Evolutionary conservation across 2,329 filamentous ascomycete species (phyloP).

Genomic region (Exophiala sp.): DNA sequence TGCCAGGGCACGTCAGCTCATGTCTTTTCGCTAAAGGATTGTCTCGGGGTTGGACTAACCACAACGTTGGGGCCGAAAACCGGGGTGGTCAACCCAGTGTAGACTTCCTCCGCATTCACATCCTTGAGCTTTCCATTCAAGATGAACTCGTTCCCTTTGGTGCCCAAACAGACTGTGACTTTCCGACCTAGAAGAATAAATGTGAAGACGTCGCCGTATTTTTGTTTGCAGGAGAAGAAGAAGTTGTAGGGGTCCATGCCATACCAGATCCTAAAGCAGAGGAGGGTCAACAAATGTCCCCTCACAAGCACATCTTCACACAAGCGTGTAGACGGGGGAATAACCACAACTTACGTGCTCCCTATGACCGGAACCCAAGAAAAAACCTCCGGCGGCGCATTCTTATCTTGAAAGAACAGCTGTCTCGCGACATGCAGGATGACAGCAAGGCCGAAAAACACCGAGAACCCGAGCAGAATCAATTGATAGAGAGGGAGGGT

Average conservation of each 20-base stretch:
- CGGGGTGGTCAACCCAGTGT: constrained; percentile 64
- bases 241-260: constrained; percentile 65
- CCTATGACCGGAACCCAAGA: constrained; percentile 62
- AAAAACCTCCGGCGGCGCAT: constrained; percentile 75
- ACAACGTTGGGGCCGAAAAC: constrained; percentile 65
- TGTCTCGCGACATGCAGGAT: constrained; percentile 75
- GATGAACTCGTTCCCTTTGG: constrained; percentile 83
- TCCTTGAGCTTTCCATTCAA: constrained; percentile 87
- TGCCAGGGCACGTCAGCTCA: constrained; percentile 39
- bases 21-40: neutral
- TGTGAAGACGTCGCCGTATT: constrained; percentile 88
- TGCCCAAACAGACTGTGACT: constrained; percentile 78
- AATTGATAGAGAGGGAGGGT: constrained; percentile 44
- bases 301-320: no score
- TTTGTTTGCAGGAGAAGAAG: constrained; percentile 65
- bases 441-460: constrained; percentile 53
- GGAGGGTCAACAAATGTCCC: neutral
- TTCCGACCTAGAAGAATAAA: constrained; percentile 83
- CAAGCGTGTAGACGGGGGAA: no score
- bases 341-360: constrained; percentile 32
- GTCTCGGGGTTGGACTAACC: constrained; percentile 5
- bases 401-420: constrained; percentile 71
- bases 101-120: constrained; percentile 85
- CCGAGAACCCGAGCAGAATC: constrained; percentile 39
- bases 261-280: constrained; percentile 33